phyloP scores from a whole-genome alignment of 495 filamentous ascomycete genomes.

The Trichoderma reesei region DNA sequence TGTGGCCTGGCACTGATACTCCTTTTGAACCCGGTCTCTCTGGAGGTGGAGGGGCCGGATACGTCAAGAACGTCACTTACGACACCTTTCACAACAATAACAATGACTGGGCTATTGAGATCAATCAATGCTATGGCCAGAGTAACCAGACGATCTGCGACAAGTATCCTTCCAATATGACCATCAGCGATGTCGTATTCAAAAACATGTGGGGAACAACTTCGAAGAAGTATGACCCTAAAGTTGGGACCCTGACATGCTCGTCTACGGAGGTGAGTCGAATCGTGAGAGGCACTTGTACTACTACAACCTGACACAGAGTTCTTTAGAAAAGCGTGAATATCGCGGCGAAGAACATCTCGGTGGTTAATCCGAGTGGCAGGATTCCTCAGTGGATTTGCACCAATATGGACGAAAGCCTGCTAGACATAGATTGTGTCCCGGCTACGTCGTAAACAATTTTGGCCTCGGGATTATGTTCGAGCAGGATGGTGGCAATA shows the following conservation, averaged over 20 bases:
- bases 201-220: slow-evolving; percentile 17
- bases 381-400: background rate
- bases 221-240: slow-evolving; percentile 15
- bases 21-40: slow-evolving; percentile 21
- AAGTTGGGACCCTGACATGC: slow-evolving; percentile 15
- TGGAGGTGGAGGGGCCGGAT: slow-evolving; percentile 27
- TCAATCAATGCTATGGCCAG: slow-evolving; percentile 58
- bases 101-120: slow-evolving; percentile 50
- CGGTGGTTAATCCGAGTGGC: background rate
- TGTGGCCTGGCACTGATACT: slow-evolving; percentile 19
- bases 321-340: background rate
- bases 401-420: background rate
- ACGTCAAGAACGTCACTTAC: slow-evolving; percentile 47
- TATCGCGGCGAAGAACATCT: background rate
- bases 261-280: background rate
- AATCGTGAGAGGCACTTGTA: background rate
- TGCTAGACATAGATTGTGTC: background rate
- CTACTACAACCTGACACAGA: background rate
- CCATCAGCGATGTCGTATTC: slow-evolving; percentile 18
- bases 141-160: slow-evolving; percentile 50
- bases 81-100: slow-evolving; percentile 46
- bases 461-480: too few species aligned
- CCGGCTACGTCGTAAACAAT: background rate
- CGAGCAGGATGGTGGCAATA: too few species aligned
- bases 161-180: slow-evolving; percentile 33